Conservation (phyloP, 2,329 filamentous ascomycete genomes). For the Rachicladosporium sp. region DNA sequence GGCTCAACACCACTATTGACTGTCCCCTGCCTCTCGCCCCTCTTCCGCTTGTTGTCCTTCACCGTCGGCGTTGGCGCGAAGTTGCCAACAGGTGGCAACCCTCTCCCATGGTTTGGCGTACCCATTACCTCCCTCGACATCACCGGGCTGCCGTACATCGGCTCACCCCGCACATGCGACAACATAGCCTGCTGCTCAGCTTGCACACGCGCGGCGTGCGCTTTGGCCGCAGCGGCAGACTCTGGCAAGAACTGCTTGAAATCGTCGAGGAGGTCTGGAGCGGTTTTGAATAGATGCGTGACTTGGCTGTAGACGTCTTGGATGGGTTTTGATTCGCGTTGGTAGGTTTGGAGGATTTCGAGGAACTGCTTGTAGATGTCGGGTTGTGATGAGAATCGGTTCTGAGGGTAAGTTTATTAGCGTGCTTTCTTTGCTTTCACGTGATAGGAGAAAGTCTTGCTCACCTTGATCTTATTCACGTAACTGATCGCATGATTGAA, state of each 20-base stretch:
- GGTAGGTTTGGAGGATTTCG: constrained; percentile 95
- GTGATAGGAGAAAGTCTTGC: constrained; percentile 13
- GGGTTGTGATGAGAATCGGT: constrained; percentile 89
- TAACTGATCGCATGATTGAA: constrained; percentile 99
- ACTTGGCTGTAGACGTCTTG: constrained; percentile 97
- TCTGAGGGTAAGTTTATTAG: constrained; percentile 40
- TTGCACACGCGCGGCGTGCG: constrained; percentile 43
- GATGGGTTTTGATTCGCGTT: constrained; percentile 94
- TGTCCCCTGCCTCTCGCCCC: constrained; percentile 48
- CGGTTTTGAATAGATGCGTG: constrained; percentile 82
- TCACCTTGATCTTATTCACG: constrained; percentile 98
- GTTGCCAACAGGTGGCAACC: constrained; percentile 72
- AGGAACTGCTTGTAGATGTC: constrained; percentile 99
- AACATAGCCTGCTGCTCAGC: constrained; percentile 56
- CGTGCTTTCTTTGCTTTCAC: no score
- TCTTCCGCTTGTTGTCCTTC: constrained; percentile 73
- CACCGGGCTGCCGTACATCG: constrained; percentile 28
- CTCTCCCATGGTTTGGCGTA: constrained; percentile 19
- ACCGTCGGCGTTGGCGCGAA: constrained; percentile 78
- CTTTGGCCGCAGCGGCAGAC: constrained; percentile 58
- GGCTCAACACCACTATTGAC: constrained; percentile 29
- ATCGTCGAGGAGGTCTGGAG: constrained; percentile 88
- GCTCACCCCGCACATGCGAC: constrained; percentile 49
- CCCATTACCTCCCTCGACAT: constrained; percentile 27
- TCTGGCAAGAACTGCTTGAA: constrained; percentile 98